Conservation (phyloP, 2,329 filamentous ascomycete genomes). For the Onygenales sp. region DNA sequence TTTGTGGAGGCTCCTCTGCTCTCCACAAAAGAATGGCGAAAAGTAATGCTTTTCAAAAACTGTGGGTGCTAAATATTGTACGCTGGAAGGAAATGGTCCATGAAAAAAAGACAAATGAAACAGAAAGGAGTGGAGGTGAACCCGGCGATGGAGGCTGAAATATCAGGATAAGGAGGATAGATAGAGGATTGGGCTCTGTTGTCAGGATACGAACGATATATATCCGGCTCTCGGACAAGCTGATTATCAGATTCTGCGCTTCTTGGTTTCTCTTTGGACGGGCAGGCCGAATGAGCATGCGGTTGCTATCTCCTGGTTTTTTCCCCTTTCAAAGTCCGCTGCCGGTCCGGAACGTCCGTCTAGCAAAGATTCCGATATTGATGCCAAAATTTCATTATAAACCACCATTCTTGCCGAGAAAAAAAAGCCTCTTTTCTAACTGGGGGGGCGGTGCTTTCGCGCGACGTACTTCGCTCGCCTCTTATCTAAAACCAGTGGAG, state of each 20-base stretch:
- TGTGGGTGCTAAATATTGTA: background rate
- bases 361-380: conserved; percentile 1
- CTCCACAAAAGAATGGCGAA: background rate
- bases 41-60: background rate
- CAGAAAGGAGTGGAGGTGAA: background rate
- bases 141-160: too few relatives aligned
- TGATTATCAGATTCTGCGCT: too few relatives aligned
- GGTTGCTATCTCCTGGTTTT: too few relatives aligned
- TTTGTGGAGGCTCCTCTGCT: background rate
- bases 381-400: background rate
- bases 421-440: background rate
- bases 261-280: too few relatives aligned
- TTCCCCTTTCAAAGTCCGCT: background rate
- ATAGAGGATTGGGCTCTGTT: background rate
- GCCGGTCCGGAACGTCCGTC: background rate
- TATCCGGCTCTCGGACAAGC: too few relatives aligned
- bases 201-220: too few relatives aligned
- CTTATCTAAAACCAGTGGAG: too few relatives aligned
- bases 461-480: too few relatives aligned
- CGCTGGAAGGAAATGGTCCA: background rate
- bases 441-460: too few relatives aligned
- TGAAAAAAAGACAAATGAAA: background rate
- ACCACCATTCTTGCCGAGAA: background rate
- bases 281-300: too few relatives aligned
- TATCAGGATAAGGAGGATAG: background rate